Percentiles rank a stretch among this genome's conserved stretches.
phyloP scores from a whole-genome alignment of 768 basidiomycete genomes.

The Mycena filopes region DNA sequence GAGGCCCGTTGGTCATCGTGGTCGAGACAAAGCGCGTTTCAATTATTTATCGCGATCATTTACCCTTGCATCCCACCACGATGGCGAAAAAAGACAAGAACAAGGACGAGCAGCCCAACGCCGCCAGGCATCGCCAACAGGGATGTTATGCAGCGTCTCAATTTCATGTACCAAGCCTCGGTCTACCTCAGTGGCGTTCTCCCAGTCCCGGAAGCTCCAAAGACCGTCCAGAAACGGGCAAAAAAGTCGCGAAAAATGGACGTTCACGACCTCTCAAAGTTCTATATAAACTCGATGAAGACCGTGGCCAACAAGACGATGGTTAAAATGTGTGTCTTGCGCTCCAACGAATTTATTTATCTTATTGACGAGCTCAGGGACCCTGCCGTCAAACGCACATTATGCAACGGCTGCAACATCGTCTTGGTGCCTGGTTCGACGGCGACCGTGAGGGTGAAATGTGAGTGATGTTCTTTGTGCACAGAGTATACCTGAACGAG shows the following conservation, averaged over 20 bases:
- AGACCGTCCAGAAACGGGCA: slow-evolving; percentile 33
- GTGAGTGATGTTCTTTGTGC: slow-evolving; percentile 51
- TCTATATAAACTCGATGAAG: slow-evolving; percentile 74
- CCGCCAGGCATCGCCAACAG: slow-evolving; percentile 69
- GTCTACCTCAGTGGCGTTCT: slow-evolving; percentile 62
- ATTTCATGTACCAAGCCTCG: slow-evolving; percentile 88
- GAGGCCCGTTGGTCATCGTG: slow-evolving; percentile 54
- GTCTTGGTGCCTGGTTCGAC: slow-evolving; percentile 77
- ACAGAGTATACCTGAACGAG: not conserved
- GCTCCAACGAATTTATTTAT: not conserved
- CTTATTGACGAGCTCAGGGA: slow-evolving; percentile 59
- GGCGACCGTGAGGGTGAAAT: slow-evolving; percentile 69
- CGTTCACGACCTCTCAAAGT: slow-evolving; percentile 67
- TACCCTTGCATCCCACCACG: slow-evolving; percentile 6
- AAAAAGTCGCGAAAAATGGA: slow-evolving; percentile 41
- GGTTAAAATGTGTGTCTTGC: slow-evolving; percentile 69
- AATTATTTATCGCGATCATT: not conserved
- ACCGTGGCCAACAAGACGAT: slow-evolving; percentile 79
- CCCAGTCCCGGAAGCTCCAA: slow-evolving; percentile 22
- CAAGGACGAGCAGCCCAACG: slow-evolving; percentile 57
- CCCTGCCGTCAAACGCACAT: slow-evolving; percentile 81
- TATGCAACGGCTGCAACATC: slow-evolving; percentile 76
- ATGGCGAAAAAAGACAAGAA: slow-evolving; percentile 81
- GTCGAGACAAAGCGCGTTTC: slow-evolving; percentile 12
- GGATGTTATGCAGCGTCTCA: slow-evolving; percentile 85